Conservation (phyloP, 2,329 filamentous ascomycete species). For the Neofusicoccum parvum region DNA sequence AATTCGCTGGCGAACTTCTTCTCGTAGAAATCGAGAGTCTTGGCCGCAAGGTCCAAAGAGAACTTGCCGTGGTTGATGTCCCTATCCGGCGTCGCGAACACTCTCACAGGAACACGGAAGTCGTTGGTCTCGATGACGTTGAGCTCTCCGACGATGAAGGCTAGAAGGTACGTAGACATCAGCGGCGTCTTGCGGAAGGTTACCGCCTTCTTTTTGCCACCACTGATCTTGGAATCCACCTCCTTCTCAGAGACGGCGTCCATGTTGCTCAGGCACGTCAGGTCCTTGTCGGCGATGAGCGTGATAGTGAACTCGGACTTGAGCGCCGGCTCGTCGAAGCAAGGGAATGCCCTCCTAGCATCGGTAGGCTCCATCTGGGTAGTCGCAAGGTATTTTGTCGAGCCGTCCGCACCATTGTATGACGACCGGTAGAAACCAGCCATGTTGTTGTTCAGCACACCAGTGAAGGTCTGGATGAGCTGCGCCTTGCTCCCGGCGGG, state of each 20-base stretch:
- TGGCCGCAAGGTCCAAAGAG: conserved; percentile 84
- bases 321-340: conserved; percentile 96
- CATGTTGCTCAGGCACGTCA: conserved; percentile 97
- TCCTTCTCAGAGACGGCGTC: conserved; percentile 83
- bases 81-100: conserved; percentile 89
- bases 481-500: conserved; percentile 75
- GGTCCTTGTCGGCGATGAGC: conserved; percentile 82
- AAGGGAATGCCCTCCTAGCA: conserved; percentile 88
- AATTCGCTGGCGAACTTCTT: conserved; percentile 88
- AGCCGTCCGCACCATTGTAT: conserved; percentile 81
- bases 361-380: conserved; percentile 98
- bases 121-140: conserved; percentile 90
- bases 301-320: conserved; percentile 95
- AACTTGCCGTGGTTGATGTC: conserved; percentile 90
- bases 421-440: conserved; percentile 96
- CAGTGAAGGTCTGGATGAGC: conserved; percentile 76
- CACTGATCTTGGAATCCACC: conserved; percentile 62
- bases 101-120: conserved; percentile 88
- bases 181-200: conserved; percentile 89
- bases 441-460: conserved; percentile 89
- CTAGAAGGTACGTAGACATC: conserved; percentile 95
- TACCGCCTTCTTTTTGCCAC: conserved; percentile 76
- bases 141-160: conserved; percentile 91
- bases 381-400: conserved; percentile 79
- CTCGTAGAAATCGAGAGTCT: conserved; percentile 91